phyloP scores from a whole-genome alignment of 2,329 filamentous ascomycete species.

The Paraconiothyrium sp. region DNA sequence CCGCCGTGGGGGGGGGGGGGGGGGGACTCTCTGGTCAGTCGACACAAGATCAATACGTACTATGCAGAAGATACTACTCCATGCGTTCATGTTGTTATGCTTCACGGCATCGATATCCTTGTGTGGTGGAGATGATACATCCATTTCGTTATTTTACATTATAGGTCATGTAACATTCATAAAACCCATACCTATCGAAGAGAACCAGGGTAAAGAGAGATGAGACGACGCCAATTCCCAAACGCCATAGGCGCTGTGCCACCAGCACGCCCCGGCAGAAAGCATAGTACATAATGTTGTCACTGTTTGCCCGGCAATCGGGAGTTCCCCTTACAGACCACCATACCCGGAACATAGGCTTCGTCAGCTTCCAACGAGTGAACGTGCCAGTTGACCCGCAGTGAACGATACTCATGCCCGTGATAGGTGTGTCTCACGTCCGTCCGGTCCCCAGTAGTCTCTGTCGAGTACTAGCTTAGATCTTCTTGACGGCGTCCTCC shows the following conservation, averaged over 20 bases:
- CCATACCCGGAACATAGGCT: slow-evolving; percentile 13
- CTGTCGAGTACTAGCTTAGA: slow-evolving; percentile 40
- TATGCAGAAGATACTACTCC: background rate
- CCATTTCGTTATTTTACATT: slow-evolving; percentile 11
- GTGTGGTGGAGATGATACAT: slow-evolving; percentile 3
- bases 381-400: slow-evolving; percentile 35
- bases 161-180: slow-evolving; percentile 13
- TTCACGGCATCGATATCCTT: background rate
- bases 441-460: slow-evolving; percentile 18
- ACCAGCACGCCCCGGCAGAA: slow-evolving; percentile 10
- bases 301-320: slow-evolving; percentile 24
- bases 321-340: slow-evolving; percentile 24
- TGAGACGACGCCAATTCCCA: slow-evolving; percentile 20
- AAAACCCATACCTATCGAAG: slow-evolving; percentile 1
- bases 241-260: slow-evolving; percentile 12
- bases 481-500: slow-evolving; percentile 60
- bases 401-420: slow-evolving; percentile 26
- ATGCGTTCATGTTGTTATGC: background rate
- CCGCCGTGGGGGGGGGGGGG: no score
- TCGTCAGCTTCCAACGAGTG: slow-evolving; percentile 32
- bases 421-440: slow-evolving; percentile 19
- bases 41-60: no score
- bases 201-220: slow-evolving; percentile 15
- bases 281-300: slow-evolving; percentile 37
- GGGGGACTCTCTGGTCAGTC: no score